Conservation (phyloP, 2,329 filamentous ascomycete genomes). For the Venturia carpophila region DNA sequence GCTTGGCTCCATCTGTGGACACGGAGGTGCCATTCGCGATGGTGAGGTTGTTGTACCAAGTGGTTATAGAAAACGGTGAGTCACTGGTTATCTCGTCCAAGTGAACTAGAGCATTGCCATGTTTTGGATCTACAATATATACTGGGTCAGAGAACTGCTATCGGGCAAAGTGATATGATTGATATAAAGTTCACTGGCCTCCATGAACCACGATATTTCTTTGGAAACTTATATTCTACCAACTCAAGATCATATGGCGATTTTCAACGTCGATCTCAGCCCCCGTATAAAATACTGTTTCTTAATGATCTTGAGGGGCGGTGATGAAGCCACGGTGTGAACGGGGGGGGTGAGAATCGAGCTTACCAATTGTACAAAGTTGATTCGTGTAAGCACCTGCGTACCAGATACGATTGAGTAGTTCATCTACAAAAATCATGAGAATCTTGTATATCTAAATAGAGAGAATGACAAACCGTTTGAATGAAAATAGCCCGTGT, state of each 20-base stretch:
- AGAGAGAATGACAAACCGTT: conserved; percentile 25
- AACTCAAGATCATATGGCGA: no score
- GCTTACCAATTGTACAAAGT: conserved; percentile 30
- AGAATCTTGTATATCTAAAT: neutral
- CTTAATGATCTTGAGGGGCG: no score
- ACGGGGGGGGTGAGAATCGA: neutral
- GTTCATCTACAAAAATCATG: conserved; percentile 28
- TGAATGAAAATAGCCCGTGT: conserved; percentile 38
- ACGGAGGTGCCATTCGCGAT: conserved; percentile 33
- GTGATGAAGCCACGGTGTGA: no score
- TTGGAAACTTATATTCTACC: no score
- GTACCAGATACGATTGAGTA: conserved; percentile 40
- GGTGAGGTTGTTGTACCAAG: conserved; percentile 37
- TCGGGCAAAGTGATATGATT: no score
- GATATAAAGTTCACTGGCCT: no score
- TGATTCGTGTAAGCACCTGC: conserved; percentile 35
- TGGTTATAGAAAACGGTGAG: conserved; percentile 25
- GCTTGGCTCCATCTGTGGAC: conserved; percentile 49
- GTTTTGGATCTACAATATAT: conserved; percentile 24
- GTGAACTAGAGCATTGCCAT: conserved; percentile 32
- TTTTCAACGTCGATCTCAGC: no score
- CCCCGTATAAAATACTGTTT: no score
- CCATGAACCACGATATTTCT: no score
- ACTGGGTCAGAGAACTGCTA: neutral
- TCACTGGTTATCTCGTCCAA: conserved; percentile 28